These are phyloP conservation scores for Ramularia collo-cygni DNA, from an alignment of 2,329 filamentous ascomycete genomes.

Conservation along the genomic window DNA sequence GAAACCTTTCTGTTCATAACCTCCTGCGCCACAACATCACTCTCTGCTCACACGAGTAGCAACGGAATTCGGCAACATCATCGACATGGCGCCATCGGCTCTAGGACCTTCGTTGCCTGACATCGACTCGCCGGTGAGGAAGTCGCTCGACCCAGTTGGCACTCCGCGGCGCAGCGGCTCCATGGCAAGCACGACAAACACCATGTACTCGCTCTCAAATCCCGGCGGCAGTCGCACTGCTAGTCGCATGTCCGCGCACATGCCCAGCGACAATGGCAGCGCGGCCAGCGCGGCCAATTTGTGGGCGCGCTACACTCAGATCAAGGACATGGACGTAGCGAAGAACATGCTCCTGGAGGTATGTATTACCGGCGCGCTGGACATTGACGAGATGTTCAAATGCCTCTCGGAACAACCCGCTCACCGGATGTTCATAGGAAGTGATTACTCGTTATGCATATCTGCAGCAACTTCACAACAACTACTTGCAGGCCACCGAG, in stretches of 20 bases:
- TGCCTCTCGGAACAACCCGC: background rate
- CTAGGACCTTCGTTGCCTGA: constrained; percentile 13
- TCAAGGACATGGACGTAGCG: constrained; percentile 26
- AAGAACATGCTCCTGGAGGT: constrained; percentile 31
- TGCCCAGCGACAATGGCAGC: background rate
- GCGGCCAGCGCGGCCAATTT: constrained; percentile 12
- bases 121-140: constrained; percentile 10
- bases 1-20: background rate
- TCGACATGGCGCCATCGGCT: constrained; percentile 9
- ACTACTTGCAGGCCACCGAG: constrained; percentile 15
- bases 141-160: constrained; percentile 16
- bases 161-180: constrained; percentile 17
- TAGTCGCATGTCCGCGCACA: constrained; percentile 4
- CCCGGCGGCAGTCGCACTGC: constrained; percentile 4
- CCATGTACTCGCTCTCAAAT: constrained; percentile 1
- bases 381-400: background rate
- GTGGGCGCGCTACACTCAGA: constrained; percentile 27
- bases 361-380: no score
- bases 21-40: background rate
- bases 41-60: background rate
- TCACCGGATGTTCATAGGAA: constrained; percentile 28
- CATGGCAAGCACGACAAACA: constrained; percentile 6
- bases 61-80: background rate
- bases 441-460: constrained; percentile 36
- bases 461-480: constrained; percentile 28